A percentile compares a stretch with the other conserved stretches of the same genome.
These are phyloP conservation scores for Borovskyia barvae DNA, from an alignment of 208 protist species.

Conservation along the genomic window DNA sequence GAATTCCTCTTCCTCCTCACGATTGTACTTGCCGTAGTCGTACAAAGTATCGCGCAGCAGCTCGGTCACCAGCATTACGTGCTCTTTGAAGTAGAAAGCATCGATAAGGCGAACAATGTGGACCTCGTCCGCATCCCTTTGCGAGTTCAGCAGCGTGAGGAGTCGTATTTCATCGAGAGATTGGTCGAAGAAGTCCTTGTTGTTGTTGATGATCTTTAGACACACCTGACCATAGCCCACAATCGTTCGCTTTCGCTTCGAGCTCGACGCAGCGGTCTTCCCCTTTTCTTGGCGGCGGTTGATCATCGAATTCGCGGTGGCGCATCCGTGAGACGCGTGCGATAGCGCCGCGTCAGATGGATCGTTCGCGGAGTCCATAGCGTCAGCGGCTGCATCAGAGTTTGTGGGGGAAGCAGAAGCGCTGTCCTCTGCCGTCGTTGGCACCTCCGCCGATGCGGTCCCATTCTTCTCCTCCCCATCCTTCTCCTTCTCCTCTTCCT, in stretches of 20 bases:
- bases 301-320: neutral
- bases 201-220: constrained; percentile 98
- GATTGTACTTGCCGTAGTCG: constrained; percentile 96
- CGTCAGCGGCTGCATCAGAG: too few species aligned
- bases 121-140: constrained; percentile 86
- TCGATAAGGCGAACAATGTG: constrained; percentile 92
- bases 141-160: constrained; percentile 91
- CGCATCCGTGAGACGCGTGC: too few species aligned
- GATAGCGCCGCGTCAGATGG: too few species aligned
- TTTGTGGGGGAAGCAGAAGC: too few species aligned
- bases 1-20: constrained; percentile 82
- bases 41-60: constrained; percentile 96
- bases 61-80: constrained; percentile 96
- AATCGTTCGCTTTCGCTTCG: constrained; percentile 22
- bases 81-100: constrained; percentile 97
- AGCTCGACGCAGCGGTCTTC: neutral
- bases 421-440: neutral
- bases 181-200: constrained; percentile 98
- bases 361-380: too few species aligned
- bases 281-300: neutral
- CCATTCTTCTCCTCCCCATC: constrained; percentile 2
- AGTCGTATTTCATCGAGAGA: constrained; percentile 96
- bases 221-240: constrained; percentile 87
- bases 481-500: constrained; percentile 6
- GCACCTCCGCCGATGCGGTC: neutral